Percentiles rank a stretch among this genome's conserved stretches.
Evolutionary conservation across 495 filamentous ascomycete genomes (phyloP).

Genomic region (Lophiostoma macrostomum): DNA sequence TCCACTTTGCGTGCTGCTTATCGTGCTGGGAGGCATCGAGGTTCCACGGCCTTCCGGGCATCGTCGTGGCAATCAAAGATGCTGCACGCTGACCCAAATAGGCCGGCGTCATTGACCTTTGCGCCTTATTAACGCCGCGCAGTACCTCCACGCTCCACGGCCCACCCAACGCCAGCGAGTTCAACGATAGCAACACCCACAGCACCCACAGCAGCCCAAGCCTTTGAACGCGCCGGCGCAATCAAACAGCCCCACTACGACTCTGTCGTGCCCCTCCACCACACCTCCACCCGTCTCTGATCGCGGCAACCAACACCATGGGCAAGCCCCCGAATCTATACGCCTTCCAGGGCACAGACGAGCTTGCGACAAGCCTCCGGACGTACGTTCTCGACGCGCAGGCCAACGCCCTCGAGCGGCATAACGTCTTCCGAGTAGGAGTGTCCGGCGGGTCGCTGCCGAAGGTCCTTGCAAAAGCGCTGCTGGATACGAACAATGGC

Average conservation of each 20-base stretch:
- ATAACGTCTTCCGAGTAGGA: constrained; percentile 81
- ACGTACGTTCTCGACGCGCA: constrained; percentile 77
- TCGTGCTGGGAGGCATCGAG: no score
- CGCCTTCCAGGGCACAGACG: constrained; percentile 64
- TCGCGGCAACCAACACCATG: constrained; percentile 48
- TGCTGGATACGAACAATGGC: constrained; percentile 56
- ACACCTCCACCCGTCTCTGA: background rate
- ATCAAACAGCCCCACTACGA: constrained; percentile 1
- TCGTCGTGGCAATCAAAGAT: constrained; percentile 8
- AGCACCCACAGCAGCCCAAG: background rate
- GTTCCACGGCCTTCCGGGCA: no score
- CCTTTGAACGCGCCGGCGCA: constrained; percentile 1
- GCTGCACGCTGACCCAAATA: constrained; percentile 4
- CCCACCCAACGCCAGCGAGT: background rate
- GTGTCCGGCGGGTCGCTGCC: constrained; percentile 95
- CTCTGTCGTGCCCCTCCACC: constrained; percentile 13
- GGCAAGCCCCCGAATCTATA: constrained; percentile 79
- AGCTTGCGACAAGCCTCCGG: constrained; percentile 71
- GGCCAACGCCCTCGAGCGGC: constrained; percentile 71
- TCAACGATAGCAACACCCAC: background rate
- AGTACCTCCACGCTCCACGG: background rate
- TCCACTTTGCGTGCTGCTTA: no score
- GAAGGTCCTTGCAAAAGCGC: constrained; percentile 73
- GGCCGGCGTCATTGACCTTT: constrained; percentile 2
- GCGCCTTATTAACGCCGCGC: background rate